Evolutionary conservation across 1,284 basidiomycete genomes (phyloP), one percentile per base, ranked within the genome.

Genomic region (Sporisorium graminicola): DNA sequence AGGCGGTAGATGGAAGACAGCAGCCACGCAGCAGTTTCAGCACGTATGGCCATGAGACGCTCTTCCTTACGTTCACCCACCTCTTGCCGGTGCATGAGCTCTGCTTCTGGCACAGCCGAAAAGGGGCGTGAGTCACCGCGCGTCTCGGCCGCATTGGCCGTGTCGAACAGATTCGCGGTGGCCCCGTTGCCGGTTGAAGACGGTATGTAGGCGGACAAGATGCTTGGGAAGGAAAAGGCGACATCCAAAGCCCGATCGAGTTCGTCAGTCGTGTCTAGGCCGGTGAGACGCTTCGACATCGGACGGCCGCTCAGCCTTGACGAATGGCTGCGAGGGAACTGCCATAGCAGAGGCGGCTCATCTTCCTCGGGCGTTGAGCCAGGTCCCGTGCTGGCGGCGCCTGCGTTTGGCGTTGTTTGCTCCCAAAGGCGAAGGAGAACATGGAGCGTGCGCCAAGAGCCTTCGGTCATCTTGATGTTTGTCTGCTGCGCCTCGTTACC

Each of bases 401-500:
- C 22, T 2, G 29, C 7, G 16, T 37, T 54, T 6, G 56, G 18
- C 8, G 60, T 46, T 22, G 59, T 50, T 22, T 16, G 60, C 24
- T 69, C 40, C 74, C 74, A 77, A 2, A 77, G 65, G 2, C 13
- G 18, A 7, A 77, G 43, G 3, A 77, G 70, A 4, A 69, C 60
- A 8, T 52, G 26, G 1, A 77, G 60, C 18, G 70, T 73, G 10
- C 74, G 65, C 74, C 74, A 77, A 7, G 70, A 62, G 5, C 74
- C 74, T 51, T 73, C 74, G 14, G 62, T 77, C 65, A 73, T 35
- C 14, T 31, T 47, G 46, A 77, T 22, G 33, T 10, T 29, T 18
- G 20, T 22, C n/a, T 42, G 27, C 5, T 20, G 52, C 26, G 37
- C 12, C 6, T 54, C 58, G 2, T 42, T 40, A 5, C 58, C 54